Percentiles rank a stretch among this genome's conserved stretches.
Conservation (phyloP, 371 early-diverging fungal species). For the Paraphysoderma sedebokerense region DNA sequence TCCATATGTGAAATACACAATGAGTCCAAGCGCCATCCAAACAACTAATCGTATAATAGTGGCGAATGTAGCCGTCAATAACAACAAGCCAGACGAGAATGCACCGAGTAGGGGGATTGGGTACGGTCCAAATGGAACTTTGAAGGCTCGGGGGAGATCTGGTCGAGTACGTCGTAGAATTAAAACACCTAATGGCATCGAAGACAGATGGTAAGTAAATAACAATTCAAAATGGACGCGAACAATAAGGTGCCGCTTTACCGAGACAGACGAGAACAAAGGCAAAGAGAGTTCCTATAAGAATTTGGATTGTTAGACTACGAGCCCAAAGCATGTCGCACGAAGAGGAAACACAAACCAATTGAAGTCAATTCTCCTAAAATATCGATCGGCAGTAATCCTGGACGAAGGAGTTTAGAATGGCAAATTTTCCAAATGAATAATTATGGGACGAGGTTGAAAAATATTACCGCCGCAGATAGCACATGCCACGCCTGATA, state of each 20-base stretch:
- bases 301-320: too few species aligned
- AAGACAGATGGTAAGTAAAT: too few species aligned
- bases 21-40: neutral
- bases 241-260: too few species aligned
- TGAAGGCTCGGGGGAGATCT: neutral
- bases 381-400: slow-evolving; percentile 59
- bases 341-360: slow-evolving; percentile 69
- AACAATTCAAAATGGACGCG: too few species aligned
- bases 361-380: slow-evolving; percentile 70
- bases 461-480: too few species aligned
- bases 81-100: slow-evolving; percentile 50
- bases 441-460: too few species aligned
- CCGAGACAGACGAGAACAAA: neutral
- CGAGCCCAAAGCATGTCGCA: too few species aligned
- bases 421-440: too few species aligned
- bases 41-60: slow-evolving; percentile 29
- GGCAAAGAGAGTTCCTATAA: slow-evolving; percentile 5
- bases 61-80: slow-evolving; percentile 34
- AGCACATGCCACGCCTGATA: slow-evolving; percentile 46
- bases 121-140: slow-evolving; percentile 1
- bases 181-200: too few species aligned
- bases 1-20: neutral
- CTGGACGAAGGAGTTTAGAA: too few species aligned
- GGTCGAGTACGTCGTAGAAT: slow-evolving; percentile 1
- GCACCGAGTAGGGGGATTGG: neutral